Conservation (phyloP, 768 basidiomycete species). For the Tubosaeta sp. region DNA sequence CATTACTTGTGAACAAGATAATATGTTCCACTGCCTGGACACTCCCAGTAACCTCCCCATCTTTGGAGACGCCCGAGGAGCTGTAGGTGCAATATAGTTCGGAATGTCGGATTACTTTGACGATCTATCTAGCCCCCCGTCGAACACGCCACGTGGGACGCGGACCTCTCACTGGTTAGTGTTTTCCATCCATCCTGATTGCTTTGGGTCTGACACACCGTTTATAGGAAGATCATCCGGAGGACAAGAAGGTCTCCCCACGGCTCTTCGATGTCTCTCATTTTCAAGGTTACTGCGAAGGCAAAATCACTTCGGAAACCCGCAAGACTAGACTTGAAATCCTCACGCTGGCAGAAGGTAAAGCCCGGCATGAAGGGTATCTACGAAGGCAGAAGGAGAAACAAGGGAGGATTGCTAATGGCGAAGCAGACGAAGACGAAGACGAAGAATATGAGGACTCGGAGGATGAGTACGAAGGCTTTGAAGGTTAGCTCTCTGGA, state of each 20-base stretch:
- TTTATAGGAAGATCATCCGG: slow-evolving; percentile 19
- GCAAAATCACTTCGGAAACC: slow-evolving; percentile 19
- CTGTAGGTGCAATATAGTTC: slow-evolving; percentile 5
- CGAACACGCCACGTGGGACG: slow-evolving; percentile 15
- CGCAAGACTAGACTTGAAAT: slow-evolving; percentile 21
- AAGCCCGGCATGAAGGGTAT: slow-evolving; percentile 2
- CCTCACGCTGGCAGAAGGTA: slow-evolving; percentile 17
- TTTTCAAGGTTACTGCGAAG: slow-evolving; percentile 23
- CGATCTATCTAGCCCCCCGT: slow-evolving; percentile 13
- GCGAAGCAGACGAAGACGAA: slow-evolving; percentile 9
- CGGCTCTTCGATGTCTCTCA: slow-evolving; percentile 19
- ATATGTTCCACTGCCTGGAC: slow-evolving; percentile 8
- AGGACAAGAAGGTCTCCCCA: slow-evolving; percentile 18
- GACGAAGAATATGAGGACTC: slow-evolving; percentile 12
- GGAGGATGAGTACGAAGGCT: slow-evolving; percentile 1
- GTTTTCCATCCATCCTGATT: neutral
- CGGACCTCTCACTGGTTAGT: neutral
- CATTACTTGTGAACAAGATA: slow-evolving; percentile 18
- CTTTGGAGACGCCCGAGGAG: slow-evolving; percentile 19
- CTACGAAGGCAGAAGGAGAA: slow-evolving; percentile 2
- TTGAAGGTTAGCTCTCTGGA: neutral
- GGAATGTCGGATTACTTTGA: neutral
- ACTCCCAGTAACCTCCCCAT: slow-evolving; percentile 17
- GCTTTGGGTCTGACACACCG: neutral
- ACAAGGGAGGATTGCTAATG: slow-evolving; percentile 6